Percentiles rank a stretch among this genome's conserved stretches.
phyloP scores from a whole-genome alignment of 306 rosid species.

The Vigna radiata region DNA sequence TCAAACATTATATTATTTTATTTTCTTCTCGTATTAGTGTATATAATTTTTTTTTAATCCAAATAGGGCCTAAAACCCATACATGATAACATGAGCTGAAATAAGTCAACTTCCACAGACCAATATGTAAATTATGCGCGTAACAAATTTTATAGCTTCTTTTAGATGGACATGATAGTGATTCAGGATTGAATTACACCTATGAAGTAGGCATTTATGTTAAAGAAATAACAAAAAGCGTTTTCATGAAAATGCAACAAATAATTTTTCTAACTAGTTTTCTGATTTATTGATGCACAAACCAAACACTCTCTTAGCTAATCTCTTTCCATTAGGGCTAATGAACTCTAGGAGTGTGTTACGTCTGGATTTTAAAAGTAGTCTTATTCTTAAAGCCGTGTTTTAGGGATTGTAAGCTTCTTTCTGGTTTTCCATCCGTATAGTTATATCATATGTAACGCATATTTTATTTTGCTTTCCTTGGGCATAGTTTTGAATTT shows the following conservation, averaged over 20 bases:
- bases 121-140: constrained; percentile 5
- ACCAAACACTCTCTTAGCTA: background rate
- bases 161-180: constrained; percentile 16
- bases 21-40: background rate
- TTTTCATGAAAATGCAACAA: background rate
- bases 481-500: constrained; percentile 4
- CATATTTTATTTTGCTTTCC: constrained; percentile 20
- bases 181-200: constrained; percentile 6
- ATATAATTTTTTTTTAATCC: background rate
- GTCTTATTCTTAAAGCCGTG: background rate
- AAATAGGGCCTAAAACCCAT: background rate
- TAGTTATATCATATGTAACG: constrained; percentile 6
- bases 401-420: background rate
- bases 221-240: background rate
- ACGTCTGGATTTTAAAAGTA: constrained; percentile 14
- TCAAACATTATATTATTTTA: background rate
- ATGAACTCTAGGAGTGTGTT: constrained; percentile 15
- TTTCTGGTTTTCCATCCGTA: background rate
- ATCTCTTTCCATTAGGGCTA: constrained; percentile 8
- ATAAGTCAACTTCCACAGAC: constrained; percentile 7
- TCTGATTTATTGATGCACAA: constrained; percentile 11
- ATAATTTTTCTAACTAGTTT: constrained; percentile 12
- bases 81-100: constrained; percentile 11
- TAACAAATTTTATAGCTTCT: constrained; percentile 3
- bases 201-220: constrained; percentile 27